Base-by-base conservation (phyloP, 1,139 yeast genomes). In the Saccharomyces hybrid region DNA sequence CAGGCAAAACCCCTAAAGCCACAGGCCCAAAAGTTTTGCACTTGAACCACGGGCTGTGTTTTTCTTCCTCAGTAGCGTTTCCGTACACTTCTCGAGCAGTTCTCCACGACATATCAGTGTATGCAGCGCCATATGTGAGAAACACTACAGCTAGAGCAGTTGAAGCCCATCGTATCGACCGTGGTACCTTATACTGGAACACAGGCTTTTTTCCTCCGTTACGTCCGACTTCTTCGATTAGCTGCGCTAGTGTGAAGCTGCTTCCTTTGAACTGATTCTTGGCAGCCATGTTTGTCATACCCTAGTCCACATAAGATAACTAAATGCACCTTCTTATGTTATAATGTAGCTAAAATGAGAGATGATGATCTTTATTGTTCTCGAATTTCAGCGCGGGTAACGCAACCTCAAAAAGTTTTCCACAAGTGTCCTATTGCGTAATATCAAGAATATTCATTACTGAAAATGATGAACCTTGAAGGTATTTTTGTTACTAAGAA, bases 41-140 rank as follows among this genome's bases (percentile, higher is more conserved):
- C 28, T 56, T 52, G 46, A 60, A 60, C 50, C 53, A 55, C 31
- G 62, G 49, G 46, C 52, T 57, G 34, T 27, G 55, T 54, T 49
- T 57, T 2, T 59, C 55, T 5, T 54, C 58, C 25, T 54, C 59
- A 19, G 57, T 54, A 2, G 62, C 63, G 47, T 51, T 56, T 6
- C 54, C 50, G 44, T 56, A 59, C 6, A 59, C 55, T 11, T 57
- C 54, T n/a, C 48, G 46, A 8, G 70, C 60, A 19, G 69, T 59
- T 6, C 62, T 55, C 48, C 58, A 57, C 2, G 69, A 59, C 62
- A 68, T 63, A 52, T 67, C 67, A 1, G 63, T 60, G 52, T 64
- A 69, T 2, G 70, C 56, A 19, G 57, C 54, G 25, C 70, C 69
- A 54, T 69, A 69, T 5, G 59, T 53, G 8, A 64, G 32, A 52